phyloP scores from a whole-genome alignment of 139 green algal genomes.

The Chlorella ohadii region DNA sequence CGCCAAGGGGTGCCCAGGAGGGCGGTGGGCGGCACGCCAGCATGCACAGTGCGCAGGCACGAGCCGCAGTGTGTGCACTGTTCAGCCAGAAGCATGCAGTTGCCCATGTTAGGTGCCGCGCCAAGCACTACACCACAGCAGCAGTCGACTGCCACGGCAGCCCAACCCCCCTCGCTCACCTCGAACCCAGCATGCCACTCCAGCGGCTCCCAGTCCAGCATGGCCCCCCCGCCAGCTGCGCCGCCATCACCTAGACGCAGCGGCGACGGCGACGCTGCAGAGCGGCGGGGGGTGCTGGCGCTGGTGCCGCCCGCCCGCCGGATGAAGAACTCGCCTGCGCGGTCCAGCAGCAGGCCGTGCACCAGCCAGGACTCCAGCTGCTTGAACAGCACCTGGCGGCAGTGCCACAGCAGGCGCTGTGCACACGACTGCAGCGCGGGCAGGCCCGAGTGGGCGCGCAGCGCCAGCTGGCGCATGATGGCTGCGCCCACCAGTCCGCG shows the following conservation, averaged over 20 bases:
- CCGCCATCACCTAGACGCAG: neutral
- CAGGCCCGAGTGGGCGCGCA: conserved; percentile 59
- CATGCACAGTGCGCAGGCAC: no score
- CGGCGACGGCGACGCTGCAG: neutral
- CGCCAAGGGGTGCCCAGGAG: no score
- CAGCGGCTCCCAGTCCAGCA: conserved; percentile 26
- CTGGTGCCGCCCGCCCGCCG: conserved; percentile 1
- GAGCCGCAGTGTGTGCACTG: no score
- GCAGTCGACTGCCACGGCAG: neutral
- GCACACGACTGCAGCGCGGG: conserved; percentile 77
- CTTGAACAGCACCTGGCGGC: conserved; percentile 84
- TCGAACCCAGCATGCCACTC: conserved; percentile 75
- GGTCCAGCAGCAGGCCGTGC: conserved; percentile 83
- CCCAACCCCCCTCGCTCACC: conserved; percentile 30
- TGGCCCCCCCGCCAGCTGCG: neutral
- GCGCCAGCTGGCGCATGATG: conserved; percentile 69
- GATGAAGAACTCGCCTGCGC: conserved; percentile 88
- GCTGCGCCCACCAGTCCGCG: conserved; percentile 44
- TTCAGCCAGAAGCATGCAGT: neutral
- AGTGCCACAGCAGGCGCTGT: conserved; percentile 87
- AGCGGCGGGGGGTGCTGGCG: neutral
- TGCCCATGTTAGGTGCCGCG: no score
- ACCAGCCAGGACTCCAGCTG: conserved; percentile 90
- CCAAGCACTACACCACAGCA: no score
- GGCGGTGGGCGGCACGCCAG: no score